Evolutionary conservation across 306 rosid genomes (phyloP).

Genomic region (Dryas alaskensis): DNA sequence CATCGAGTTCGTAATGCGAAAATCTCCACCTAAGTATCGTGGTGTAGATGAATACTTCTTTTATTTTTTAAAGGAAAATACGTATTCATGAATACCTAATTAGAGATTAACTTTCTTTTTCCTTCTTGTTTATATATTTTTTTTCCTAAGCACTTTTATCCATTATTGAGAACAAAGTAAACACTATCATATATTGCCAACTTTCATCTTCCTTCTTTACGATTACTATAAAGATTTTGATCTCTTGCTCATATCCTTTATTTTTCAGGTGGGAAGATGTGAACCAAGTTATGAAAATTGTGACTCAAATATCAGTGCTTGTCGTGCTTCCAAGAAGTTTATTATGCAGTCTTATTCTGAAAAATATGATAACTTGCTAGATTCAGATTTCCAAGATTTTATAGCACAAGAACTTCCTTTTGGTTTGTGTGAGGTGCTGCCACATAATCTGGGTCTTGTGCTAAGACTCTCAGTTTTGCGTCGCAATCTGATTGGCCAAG

Average conservation of each 20-base stretch:
- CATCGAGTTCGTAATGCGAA: neutral
- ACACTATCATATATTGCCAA: neutral
- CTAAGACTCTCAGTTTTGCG: slow-evolving; percentile 39
- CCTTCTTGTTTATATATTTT: neutral
- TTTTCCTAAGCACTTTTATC: neutral
- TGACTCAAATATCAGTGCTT: slow-evolving; percentile 15
- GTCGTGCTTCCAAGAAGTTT: slow-evolving; percentile 33
- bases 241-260: slow-evolving; percentile 15
- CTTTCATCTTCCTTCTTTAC: neutral
- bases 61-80: neutral
- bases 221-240: neutral
- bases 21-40: neutral
- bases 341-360: slow-evolving; percentile 58
- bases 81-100: neutral
- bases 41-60: neutral
- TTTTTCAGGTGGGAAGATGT: slow-evolving; percentile 46
- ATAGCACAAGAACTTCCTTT: slow-evolving; percentile 46
- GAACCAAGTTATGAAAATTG: slow-evolving; percentile 27
- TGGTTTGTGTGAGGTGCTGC: slow-evolving; percentile 41
- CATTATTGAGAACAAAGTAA: neutral
- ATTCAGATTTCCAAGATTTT: slow-evolving; percentile 54
- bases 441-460: slow-evolving; percentile 30
- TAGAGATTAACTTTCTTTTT: neutral
- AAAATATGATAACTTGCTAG: slow-evolving; percentile 35
- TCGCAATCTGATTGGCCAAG: slow-evolving; percentile 63